Evolutionary conservation across 2,329 filamentous ascomycete genomes (phyloP), one percentile per base, ranked within the genome.

Genomic region (Fusarium mexicanum): DNA sequence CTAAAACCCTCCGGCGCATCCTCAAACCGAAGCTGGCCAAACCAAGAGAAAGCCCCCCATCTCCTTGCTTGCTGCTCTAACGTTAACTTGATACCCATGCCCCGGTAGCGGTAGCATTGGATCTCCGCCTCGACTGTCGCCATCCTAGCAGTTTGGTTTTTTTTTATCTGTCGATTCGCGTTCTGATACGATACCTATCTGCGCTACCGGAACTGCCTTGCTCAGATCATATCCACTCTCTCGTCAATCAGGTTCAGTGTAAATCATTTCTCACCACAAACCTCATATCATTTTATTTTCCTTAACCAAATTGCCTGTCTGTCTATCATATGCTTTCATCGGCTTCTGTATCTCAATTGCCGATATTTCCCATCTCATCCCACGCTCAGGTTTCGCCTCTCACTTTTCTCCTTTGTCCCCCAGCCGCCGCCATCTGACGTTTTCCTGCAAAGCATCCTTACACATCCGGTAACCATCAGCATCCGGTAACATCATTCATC

Each of bases 401-500:
- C 20, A 35, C 55, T 41, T 10, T 68, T 68, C 35, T 35, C 63
- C 44, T 72, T 55, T 67, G 44, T 61, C 38, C 47, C 33, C 26
- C 24, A 20, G 61, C 43, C 61, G 61, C 66, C 61, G 62, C 66
- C 53, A 48, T 72, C 64, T 71, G 69, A 75, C 64, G 58, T 61
- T 63, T 57, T 38, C 51, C 59, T 47, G 67, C 61, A 58, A 74
- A 62, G 33, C 47, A 62, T 72, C 51, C 67, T 59, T 61, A 74
- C 71, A 55, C 67, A 74, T 74, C 48, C 71, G 71, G 71, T 59
- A 74, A 68, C 54, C 71, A 74, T 71, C 71, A 73, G 58, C 71
- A 73, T 26, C n/a, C n/a, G 65, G 51, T 67, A 67, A 71, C 60
- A 61, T 64, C 48, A 69, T 65, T 61, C 60, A 57, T 73, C 53